A percentile compares a stretch with the other conserved stretches of the same genome.
phyloP scores from a whole-genome alignment of 2,329 filamentous ascomycete genomes.

The Diplocarpon rosae region DNA sequence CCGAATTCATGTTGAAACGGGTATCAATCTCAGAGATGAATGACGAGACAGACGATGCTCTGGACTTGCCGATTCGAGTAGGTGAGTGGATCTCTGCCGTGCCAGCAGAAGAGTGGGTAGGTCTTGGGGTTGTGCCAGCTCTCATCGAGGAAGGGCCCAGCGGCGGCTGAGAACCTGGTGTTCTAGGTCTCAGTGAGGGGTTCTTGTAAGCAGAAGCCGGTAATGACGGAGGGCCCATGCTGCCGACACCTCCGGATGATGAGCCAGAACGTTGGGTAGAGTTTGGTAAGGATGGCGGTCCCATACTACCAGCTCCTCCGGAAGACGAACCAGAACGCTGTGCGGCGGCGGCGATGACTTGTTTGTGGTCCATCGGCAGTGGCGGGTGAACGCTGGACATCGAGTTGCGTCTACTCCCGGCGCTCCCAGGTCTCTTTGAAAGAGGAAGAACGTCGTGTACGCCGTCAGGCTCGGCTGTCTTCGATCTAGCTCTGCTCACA shows the following conservation, averaged over 20 bases:
- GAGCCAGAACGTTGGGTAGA: conserved; percentile 48
- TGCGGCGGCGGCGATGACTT: conserved; percentile 70
- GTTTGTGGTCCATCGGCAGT: conserved; percentile 70
- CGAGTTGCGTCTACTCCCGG: conserved; percentile 51
- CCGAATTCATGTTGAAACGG: conserved; percentile 68
- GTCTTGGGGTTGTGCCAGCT: conserved; percentile 46
- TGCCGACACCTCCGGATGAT: conserved; percentile 27
- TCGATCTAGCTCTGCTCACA: conserved; percentile 31
- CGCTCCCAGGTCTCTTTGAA: conserved; percentile 55
- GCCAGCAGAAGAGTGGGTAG: conserved; percentile 34
- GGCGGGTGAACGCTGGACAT: conserved; percentile 48
- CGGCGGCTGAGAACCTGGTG: conserved; percentile 41
- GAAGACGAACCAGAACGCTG: conserved; percentile 42
- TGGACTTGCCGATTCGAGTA: conserved; percentile 35
- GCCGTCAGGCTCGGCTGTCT: conserved; percentile 27
- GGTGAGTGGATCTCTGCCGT: conserved; percentile 41
- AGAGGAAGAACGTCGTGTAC: conserved; percentile 28
- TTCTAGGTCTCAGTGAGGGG: conserved; percentile 42
- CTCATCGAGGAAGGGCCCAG: conserved; percentile 35
- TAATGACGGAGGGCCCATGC: conserved; percentile 76
- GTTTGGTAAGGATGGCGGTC: conserved; percentile 26
- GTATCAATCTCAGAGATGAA: conserved; percentile 91
- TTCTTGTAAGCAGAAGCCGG: conserved; percentile 59
- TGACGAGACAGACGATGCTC: conserved; percentile 83
- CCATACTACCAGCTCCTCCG: not conserved